Conservation (phyloP, 2,329 filamentous ascomycete species). For the Tolypocladium tundrense region DNA sequence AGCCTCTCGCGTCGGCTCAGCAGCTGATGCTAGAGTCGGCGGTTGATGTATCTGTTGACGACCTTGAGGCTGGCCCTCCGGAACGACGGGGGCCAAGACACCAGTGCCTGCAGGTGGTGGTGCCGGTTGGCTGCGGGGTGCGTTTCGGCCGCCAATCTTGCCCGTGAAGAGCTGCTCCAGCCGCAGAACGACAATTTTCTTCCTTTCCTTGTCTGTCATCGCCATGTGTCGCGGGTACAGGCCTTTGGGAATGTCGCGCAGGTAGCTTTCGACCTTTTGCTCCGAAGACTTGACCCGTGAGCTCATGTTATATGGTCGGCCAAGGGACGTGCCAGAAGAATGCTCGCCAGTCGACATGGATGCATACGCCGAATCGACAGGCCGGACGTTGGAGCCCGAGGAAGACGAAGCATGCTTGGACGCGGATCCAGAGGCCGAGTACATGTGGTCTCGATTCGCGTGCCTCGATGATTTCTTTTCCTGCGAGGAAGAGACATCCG, state of each 20-base stretch:
- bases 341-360: conserved; percentile 51
- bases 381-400: conserved; percentile 41
- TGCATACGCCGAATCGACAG: conserved; percentile 54
- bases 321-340: conserved; percentile 29
- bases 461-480: conserved; percentile 30
- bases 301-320: conserved; percentile 21
- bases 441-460: conserved; percentile 23
- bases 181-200: conserved; percentile 64
- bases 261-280: conserved; percentile 57
- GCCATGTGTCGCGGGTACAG: conserved; percentile 49
- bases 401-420: conserved; percentile 43
- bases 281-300: conserved; percentile 33
- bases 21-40: conserved; percentile 3
- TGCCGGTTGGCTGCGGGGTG: conserved; percentile 13
- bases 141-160: conserved; percentile 38
- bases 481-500: conserved; percentile 27
- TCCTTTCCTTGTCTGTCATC: conserved; percentile 65
- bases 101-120: conserved; percentile 7
- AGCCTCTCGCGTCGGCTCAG: conserved; percentile 36
- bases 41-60: conserved; percentile 24
- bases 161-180: conserved; percentile 78
- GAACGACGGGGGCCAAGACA: conserved; percentile 10
- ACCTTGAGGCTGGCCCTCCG: conserved; percentile 17
- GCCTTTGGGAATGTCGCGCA: conserved; percentile 62
- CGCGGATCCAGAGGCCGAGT: conserved; percentile 30